A percentile compares a stretch with the other conserved stretches of the same genome.
phyloP scores from a whole-genome alignment of 2,329 filamentous ascomycete genomes.

The Ambrosiella xylebori region DNA sequence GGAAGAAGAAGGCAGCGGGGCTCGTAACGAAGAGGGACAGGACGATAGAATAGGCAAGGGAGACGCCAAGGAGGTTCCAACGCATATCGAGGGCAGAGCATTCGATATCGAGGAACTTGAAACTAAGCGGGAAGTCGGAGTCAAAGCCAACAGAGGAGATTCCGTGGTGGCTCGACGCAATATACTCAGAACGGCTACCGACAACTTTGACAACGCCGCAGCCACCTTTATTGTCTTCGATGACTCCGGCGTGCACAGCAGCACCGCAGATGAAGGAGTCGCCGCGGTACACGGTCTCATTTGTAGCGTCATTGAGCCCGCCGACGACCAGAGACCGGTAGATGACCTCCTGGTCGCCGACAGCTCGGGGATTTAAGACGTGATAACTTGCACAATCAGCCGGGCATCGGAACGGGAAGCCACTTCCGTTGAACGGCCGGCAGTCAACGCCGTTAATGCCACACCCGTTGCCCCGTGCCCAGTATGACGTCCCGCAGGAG shows the following conservation, averaged over 20 bases:
- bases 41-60: slow-evolving; percentile 58
- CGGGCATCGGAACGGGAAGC: slow-evolving; percentile 58
- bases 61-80: slow-evolving; percentile 72
- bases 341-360: slow-evolving; percentile 49
- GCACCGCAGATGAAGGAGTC: slow-evolving; percentile 79
- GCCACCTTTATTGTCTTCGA: slow-evolving; percentile 54
- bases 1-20: slow-evolving; percentile 68
- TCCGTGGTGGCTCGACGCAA: slow-evolving; percentile 48
- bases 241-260: slow-evolving; percentile 68
- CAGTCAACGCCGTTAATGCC: slow-evolving; percentile 59
- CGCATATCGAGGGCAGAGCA: slow-evolving; percentile 60
- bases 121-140: slow-evolving; percentile 78
- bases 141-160: slow-evolving; percentile 65
- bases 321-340: slow-evolving; percentile 52
- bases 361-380: slow-evolving; percentile 55
- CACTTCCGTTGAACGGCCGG: slow-evolving; percentile 53
- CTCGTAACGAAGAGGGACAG: slow-evolving; percentile 70
- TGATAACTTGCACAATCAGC: slow-evolving; percentile 50
- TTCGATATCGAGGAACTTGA: slow-evolving; percentile 51
- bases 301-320: slow-evolving; percentile 33
- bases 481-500: slow-evolving; percentile 52
- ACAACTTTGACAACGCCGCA: slow-evolving; percentile 66
- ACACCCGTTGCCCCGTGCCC: slow-evolving; percentile 53
- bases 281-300: slow-evolving; percentile 54
- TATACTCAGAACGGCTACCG: slow-evolving; percentile 48